Evolutionary conservation across 2,329 filamentous ascomycete species (phyloP), one percentile per base, ranked within the genome.

Genomic region (Colletotrichum theobromicola): DNA sequence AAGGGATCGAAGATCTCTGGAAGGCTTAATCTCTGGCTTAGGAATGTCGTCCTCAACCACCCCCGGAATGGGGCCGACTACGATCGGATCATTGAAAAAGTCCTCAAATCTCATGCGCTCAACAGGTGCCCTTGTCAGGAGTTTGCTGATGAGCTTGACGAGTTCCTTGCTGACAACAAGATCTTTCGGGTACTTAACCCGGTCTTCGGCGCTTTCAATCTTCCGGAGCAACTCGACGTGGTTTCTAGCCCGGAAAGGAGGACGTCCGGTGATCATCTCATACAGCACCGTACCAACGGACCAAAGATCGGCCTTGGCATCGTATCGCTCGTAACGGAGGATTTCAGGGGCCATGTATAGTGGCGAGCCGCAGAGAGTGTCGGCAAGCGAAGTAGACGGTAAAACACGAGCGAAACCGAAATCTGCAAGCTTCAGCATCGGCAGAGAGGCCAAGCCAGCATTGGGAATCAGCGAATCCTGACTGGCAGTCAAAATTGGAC

Each of bases 331-430:
- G 80, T 98, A 99, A 74, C 96, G 93, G 76, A 99, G 88, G 77
- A 99, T 99, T 85, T 99, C 97, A 5, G 97, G 97, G 0, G 97
- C 97, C 97, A 99, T 99, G 86, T 99, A 99, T 30, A 99, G 88
- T 12, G 97, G 97, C 15, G 97, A 98, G 21, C 97, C 97, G 83
- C 97, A 99, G 1, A 99, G 91, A 0, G 97, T 99, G 83, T 99
- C 97, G 13, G 97, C 97, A 76, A 99, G 89, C 7, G 96, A 96
- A 0, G 96, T 98, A 9, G 94, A 93, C 3, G 97, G 96, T 63
- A 99, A 87, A 70, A 97, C 95, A 70, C 97, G 93, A 70, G 97
- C 97, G 82, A 99, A 99, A n/a, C 97, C 97, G 81, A 99, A 99
- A 85, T 99, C 97, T 72, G 97, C 97, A 79, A 99, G 93, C 86